Percentiles rank a stretch among this genome's conserved stretches.
Conservation (phyloP, 1,284 basidiomycete genomes). For the Rhodotorula sp. region DNA sequence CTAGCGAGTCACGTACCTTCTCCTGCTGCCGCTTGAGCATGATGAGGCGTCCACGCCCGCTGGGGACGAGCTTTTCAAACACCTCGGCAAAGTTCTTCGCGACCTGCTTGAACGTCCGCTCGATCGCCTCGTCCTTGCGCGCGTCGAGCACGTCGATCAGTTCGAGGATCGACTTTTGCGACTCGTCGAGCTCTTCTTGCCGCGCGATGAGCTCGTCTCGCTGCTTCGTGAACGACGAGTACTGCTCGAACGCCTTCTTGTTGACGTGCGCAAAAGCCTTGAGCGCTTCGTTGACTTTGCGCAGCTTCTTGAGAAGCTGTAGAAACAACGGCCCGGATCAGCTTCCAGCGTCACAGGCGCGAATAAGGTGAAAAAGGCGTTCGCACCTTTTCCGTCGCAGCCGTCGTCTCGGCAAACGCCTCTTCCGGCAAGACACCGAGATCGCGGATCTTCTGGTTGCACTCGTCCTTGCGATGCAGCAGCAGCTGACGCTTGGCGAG, state of each 20-base stretch:
- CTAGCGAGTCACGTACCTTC: slow-evolving; percentile 52
- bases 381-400: slow-evolving; percentile 70
- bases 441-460: slow-evolving; percentile 89
- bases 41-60: slow-evolving; percentile 82
- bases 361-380: no score
- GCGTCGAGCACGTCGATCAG: slow-evolving; percentile 94
- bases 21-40: slow-evolving; percentile 81
- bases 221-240: slow-evolving; percentile 96
- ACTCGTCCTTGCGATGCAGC: slow-evolving; percentile 79
- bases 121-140: slow-evolving; percentile 96
- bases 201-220: slow-evolving; percentile 84
- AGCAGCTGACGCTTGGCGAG: slow-evolving; percentile 86
- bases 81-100: slow-evolving; percentile 95
- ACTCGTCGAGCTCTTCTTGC: slow-evolving; percentile 84
- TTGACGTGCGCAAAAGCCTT: slow-evolving; percentile 98
- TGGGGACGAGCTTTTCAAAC: slow-evolving; percentile 95
- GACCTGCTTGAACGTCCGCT: slow-evolving; percentile 96
- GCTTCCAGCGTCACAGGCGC: no score
- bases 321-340: slow-evolving; percentile 1
- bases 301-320: slow-evolving; percentile 84
- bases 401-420: slow-evolving; percentile 85
- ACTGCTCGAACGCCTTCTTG: slow-evolving; percentile 99
- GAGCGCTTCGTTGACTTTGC: slow-evolving; percentile 82
- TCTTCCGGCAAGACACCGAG: slow-evolving; percentile 95
- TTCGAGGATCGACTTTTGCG: slow-evolving; percentile 84